Evolutionary conservation across 148 eudicot species (phyloP).

Genomic region (Selenicereus undatus): DNA sequence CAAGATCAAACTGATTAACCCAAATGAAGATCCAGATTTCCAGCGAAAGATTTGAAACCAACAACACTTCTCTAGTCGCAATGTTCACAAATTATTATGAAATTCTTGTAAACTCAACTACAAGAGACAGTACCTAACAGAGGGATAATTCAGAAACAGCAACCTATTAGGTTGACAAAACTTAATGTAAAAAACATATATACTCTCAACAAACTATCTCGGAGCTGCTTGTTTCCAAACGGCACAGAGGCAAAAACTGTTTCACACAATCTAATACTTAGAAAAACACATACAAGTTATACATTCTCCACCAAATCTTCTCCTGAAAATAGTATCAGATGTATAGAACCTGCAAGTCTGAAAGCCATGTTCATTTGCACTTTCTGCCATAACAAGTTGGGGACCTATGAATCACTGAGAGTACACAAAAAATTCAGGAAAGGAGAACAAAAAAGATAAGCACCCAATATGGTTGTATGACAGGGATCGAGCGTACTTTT

Average conservation of each 20-base stretch:
- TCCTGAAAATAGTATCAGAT: conserved; percentile 8
- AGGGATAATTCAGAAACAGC: not conserved
- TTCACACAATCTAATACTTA: conserved; percentile 25
- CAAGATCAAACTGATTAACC: not conserved
- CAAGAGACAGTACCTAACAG: not conserved
- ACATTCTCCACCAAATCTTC: not conserved
- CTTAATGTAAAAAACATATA: too few relatives aligned
- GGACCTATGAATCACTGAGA: not conserved
- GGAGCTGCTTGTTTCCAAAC: conserved; percentile 34
- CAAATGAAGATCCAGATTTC: not conserved
- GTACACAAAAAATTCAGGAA: not conserved
- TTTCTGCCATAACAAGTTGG: conserved; percentile 14
- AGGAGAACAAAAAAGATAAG: not conserved
- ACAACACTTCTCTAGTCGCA: too few relatives aligned
- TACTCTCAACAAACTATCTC: conserved; percentile 5
- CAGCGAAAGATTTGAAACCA: too few relatives aligned
- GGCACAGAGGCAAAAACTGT: conserved; percentile 31
- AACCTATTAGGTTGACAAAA: not conserved
- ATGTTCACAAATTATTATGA: too few relatives aligned
- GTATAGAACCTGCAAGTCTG: conserved; percentile 10
- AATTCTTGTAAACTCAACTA: too few relatives aligned
- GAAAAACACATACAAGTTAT: conserved; percentile 2
- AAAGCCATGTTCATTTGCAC: conserved; percentile 8
- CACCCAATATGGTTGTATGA: not conserved
- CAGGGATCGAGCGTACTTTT: not conserved